phyloP scores from a whole-genome alignment of 805 yeast species.

The Naumovozyma dairenensis region DNA sequence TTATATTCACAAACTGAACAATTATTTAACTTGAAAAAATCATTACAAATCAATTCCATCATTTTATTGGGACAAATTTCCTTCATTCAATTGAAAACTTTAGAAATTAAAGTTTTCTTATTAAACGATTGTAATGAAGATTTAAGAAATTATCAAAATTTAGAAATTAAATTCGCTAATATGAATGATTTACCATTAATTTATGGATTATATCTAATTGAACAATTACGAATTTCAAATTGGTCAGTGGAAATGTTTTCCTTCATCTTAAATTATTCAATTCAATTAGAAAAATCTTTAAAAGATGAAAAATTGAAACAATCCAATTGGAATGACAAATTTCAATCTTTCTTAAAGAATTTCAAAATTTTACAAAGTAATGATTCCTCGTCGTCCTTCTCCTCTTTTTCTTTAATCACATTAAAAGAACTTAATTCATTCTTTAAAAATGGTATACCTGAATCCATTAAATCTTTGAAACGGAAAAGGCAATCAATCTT shows the following conservation, averaged over 20 bases:
- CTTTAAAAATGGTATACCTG: no score
- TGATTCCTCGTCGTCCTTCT: background rate
- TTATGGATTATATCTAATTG: constrained; percentile 61
- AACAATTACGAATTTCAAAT: constrained; percentile 46
- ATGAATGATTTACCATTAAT: constrained; percentile 61
- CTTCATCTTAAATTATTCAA: constrained; percentile 35
- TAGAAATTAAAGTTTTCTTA: constrained; percentile 27
- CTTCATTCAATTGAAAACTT: constrained; percentile 30
- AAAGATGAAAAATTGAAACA: constrained; percentile 49
- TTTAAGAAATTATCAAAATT: constrained; percentile 19
- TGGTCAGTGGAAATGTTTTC: constrained; percentile 34
- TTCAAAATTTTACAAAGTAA: background rate
- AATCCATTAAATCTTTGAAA: no score
- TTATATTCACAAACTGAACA: constrained; percentile 18
- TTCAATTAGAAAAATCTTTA: constrained; percentile 45
- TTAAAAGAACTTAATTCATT: background rate
- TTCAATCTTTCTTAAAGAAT: constrained; percentile 29
- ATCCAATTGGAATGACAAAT: constrained; percentile 53
- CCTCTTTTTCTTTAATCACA: no score
- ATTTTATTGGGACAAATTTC: constrained; percentile 26
- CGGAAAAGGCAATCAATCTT: no score
- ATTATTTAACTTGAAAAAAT: constrained; percentile 24
- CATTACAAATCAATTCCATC: constrained; percentile 28
- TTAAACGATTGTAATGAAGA: constrained; percentile 26
- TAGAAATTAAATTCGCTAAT: constrained; percentile 23